These are phyloP conservation scores for Corymbia citriodora DNA, from an alignment of 441 rosid genomes.

Conservation along the genomic window DNA sequence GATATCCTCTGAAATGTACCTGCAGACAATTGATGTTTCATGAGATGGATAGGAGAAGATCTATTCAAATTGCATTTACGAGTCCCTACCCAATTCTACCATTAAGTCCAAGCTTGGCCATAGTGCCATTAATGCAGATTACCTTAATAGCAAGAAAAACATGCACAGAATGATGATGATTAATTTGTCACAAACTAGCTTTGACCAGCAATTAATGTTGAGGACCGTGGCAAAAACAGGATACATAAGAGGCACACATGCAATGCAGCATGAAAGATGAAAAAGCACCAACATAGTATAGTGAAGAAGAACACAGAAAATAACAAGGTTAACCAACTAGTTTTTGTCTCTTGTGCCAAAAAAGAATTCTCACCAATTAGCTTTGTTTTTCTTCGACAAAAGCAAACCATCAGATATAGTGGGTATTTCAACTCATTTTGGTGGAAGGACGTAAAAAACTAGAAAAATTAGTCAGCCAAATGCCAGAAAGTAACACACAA, in stretches of 20 bases:
- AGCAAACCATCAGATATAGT: neutral
- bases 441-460: neutral
- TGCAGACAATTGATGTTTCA: conserved; percentile 19
- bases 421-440: neutral
- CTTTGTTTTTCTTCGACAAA: neutral
- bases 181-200: neutral
- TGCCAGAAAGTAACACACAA: neutral
- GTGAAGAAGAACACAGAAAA: neutral
- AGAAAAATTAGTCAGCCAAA: neutral
- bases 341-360: neutral
- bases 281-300: neutral
- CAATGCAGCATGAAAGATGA: neutral
- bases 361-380: neutral
- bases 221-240: neutral
- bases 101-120: neutral
- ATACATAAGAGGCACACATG: neutral
- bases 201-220: neutral
- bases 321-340: neutral
- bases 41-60: neutral
- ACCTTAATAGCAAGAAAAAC: neutral
- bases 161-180: neutral
- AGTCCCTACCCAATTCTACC: neutral
- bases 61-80: neutral
- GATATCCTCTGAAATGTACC: conserved; percentile 97
- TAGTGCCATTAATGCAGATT: neutral